Percentiles rank a stretch among this genome's conserved stretches.
Evolutionary conservation across 768 basidiomycete species (phyloP).

Genomic region (Lactarius psammicola): DNA sequence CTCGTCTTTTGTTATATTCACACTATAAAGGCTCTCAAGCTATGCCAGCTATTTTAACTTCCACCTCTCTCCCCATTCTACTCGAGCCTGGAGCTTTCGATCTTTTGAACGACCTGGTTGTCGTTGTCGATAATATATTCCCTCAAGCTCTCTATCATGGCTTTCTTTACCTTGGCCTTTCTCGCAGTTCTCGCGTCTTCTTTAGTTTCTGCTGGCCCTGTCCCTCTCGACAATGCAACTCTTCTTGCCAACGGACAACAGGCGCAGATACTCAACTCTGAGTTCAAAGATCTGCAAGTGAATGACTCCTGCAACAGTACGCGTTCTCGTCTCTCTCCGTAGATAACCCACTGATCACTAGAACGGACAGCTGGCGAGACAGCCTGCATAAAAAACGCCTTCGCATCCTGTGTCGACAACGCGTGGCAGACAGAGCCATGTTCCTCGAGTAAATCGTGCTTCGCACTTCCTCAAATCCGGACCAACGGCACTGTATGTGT

Average conservation of each 20-base stretch:
- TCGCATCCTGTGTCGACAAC: conserved; percentile 44
- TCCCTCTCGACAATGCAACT: conserved; percentile 41
- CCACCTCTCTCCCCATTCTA: neutral
- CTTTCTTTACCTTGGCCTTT: conserved; percentile 30
- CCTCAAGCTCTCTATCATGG: conserved; percentile 1
- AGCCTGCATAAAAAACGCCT: conserved; percentile 45
- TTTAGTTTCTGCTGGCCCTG: conserved; percentile 36
- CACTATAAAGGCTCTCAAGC: neutral
- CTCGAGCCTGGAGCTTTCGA: conserved; percentile 26
- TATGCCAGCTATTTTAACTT: neutral
- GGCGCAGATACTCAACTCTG: conserved; percentile 51
- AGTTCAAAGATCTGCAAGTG: conserved; percentile 42
- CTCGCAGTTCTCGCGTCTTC: conserved; percentile 30
- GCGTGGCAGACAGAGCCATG: conserved; percentile 45
- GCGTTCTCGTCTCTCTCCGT: conserved; percentile 20
- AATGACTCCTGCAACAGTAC: conserved; percentile 48
- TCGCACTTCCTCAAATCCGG: conserved; percentile 49
- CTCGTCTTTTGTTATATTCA: conserved; percentile 8
- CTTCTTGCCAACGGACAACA: conserved; percentile 48
- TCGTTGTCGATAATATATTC: conserved; percentile 15
- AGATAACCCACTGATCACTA: neutral
- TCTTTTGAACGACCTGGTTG: conserved; percentile 7
- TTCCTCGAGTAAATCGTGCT: conserved; percentile 42
- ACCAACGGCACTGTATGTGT: conserved; percentile 46
- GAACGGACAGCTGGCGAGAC: conserved; percentile 40